Evolutionary conservation across 2,329 filamentous ascomycete genomes (phyloP), one percentile per base, ranked within the genome.

Genomic region (Penicillium sclerotigenum): DNA sequence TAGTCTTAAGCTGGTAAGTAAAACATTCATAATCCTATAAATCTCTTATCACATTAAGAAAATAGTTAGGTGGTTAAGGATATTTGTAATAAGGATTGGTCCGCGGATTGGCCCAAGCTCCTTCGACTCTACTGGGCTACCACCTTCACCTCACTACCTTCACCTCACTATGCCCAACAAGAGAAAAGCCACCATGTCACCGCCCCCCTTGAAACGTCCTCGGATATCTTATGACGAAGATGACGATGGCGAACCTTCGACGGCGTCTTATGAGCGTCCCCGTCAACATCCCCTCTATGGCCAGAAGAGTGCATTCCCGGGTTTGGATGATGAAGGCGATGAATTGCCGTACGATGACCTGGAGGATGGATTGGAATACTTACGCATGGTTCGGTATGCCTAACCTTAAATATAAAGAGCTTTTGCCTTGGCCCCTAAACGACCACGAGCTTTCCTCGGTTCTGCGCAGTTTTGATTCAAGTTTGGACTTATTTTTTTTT

Each of bases 251-350:
- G 67, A 61, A 11, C 47, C 47, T 47, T 47, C 59, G 13, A 42
- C 55, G 24, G 64, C 62, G 5, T 47, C 65, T 14, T 59, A 70
- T 33, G 71, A 76, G 56, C 73, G 74, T 51, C 76, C 79, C 24
- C 75, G 74, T 40, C 71, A 86, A 56, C 82, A 90, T 69, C 81
- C 84, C 10, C 82, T 84, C 2, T 90, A 85, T 71, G 88, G 88
- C 38, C 88, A 90, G 73, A 83, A 85, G 71, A 84, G 85, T 65
- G 87, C 87, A 41, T 88, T 91, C 64, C 86, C 87, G 7, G 81
- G 81, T n/a, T 73, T 84, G 14, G 81, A 84, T 43, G 77, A 81
- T 38, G 64, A 49, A 28, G 64, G 62, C 47, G 81, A 84, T 37
- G 85, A 87, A 56, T 74, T 86, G 1, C 85, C 87, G 53, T 88